Conservation (phyloP, 176 grass and related monocot genomes). For the Alloteropsis semialata region DNA sequence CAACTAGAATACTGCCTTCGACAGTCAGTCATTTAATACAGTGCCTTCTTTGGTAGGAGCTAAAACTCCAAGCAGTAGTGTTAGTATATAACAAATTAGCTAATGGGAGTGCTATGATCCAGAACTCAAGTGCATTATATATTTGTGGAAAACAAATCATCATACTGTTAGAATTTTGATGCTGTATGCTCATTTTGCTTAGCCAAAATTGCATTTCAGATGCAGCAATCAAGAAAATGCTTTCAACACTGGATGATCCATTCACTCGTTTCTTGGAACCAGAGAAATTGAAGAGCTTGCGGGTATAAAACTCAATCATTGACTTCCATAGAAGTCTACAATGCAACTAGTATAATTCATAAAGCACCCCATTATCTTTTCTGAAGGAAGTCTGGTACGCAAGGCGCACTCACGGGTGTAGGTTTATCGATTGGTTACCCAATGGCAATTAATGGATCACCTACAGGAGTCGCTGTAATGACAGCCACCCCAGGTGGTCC, state of each 20-base stretch:
- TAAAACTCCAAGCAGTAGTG: neutral
- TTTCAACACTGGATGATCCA: constrained; percentile 80
- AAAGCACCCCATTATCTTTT: constrained; percentile 49
- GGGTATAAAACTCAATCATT: constrained; percentile 49
- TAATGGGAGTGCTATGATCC: neutral
- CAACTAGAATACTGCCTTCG: neutral
- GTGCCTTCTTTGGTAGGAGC: neutral
- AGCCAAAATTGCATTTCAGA: constrained; percentile 47
- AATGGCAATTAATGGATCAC: constrained; percentile 53
- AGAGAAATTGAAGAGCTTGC: constrained; percentile 96
- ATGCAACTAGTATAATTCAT: constrained; percentile 12
- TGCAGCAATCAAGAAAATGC: constrained; percentile 92
- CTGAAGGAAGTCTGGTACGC: constrained; percentile 97
- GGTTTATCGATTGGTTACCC: constrained; percentile 90
- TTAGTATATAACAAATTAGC: neutral
- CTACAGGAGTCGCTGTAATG: constrained; percentile 74
- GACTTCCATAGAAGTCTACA: constrained; percentile 1
- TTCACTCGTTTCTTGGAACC: constrained; percentile 98
- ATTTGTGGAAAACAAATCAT: neutral
- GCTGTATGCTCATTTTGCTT: neutral
- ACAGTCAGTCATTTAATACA: neutral
- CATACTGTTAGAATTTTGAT: neutral
- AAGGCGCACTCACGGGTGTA: constrained; percentile 91
- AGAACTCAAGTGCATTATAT: neutral
- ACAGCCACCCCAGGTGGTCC: constrained; percentile 79